Conservation (phyloP, 108 stramenopile species). For the Nitzschia sp. region DNA sequence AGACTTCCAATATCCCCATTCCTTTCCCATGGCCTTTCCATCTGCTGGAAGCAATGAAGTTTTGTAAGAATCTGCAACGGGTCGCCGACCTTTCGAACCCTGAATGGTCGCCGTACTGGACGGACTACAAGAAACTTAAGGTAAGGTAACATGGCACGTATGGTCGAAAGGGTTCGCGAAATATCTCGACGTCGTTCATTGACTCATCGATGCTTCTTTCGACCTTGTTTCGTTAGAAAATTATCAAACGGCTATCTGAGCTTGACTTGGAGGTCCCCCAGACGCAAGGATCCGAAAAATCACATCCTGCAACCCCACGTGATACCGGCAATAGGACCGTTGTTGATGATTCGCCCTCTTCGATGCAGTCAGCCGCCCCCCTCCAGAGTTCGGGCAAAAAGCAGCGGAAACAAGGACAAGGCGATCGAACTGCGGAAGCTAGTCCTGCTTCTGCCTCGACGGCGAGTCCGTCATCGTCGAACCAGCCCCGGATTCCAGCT, state of each 20-base stretch:
- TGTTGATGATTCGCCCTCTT: not conserved
- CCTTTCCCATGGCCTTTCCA: no score
- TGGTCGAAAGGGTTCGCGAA: no score
- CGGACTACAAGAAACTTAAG: conserved; percentile 80
- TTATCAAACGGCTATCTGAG: conserved; percentile 75
- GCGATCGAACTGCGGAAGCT: conserved; percentile 2
- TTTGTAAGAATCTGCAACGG: conserved; percentile 77
- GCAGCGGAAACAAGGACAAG: not conserved
- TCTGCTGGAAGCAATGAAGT: conserved; percentile 80
- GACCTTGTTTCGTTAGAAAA: conserved; percentile 46
- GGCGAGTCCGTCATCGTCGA: not conserved
- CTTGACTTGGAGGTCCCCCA: conserved; percentile 41
- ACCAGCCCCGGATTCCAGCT: no score
- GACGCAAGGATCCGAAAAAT: not conserved
- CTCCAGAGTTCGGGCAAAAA: not conserved
- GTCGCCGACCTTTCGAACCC: conserved; percentile 74
- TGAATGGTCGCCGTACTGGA: conserved; percentile 78
- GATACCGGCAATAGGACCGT: not conserved
- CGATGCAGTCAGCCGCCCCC: not conserved
- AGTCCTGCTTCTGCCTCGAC: not conserved
- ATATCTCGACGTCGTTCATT: no score
- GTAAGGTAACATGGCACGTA: conserved; percentile 14
- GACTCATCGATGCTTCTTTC: no score
- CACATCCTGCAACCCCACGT: not conserved
- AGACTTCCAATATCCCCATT: no score